Evolutionary conservation across 2,329 filamentous ascomycete species (phyloP).

Genomic region (Ceratocystis eucalypticola): DNA sequence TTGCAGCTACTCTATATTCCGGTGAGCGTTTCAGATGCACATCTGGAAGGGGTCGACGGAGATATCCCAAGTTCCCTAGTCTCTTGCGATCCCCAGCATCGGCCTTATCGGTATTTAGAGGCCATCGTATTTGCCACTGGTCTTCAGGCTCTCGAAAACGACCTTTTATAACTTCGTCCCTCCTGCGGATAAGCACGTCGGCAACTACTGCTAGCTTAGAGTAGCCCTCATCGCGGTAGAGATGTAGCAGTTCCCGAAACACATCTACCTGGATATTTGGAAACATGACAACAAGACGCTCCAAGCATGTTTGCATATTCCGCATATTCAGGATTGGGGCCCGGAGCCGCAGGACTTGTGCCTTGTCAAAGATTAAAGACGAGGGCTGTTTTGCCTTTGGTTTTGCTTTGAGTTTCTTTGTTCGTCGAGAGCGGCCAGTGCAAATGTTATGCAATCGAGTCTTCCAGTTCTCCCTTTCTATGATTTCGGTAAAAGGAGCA

Average conservation of each 20-base stretch:
- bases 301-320: constrained; percentile 33
- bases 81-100: not conserved
- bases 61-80: not conserved
- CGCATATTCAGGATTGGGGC: not conserved
- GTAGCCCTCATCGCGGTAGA: constrained; percentile 51
- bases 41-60: not conserved
- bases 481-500: not conserved
- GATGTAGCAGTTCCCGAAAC: constrained; percentile 66
- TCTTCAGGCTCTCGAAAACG: constrained; percentile 4
- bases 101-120: not conserved
- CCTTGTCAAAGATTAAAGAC: not conserved
- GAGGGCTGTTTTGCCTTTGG: not conserved
- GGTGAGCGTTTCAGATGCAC: not conserved
- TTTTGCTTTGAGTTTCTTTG: not conserved
- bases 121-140: not conserved
- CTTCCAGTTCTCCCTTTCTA: not conserved
- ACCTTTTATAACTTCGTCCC: not conserved
- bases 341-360: not conserved
- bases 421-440: not conserved
- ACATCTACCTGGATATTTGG: constrained; percentile 72
- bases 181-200: constrained; percentile 46
- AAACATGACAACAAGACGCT: constrained; percentile 57
- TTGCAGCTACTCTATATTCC: not conserved
- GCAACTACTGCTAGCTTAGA: constrained; percentile 65
- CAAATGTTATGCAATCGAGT: not conserved